A percentile compares a stretch with the other conserved stretches of the same genome.
phyloP scores from a whole-genome alignment of 257 asterid species.

The Striga asiatica region DNA sequence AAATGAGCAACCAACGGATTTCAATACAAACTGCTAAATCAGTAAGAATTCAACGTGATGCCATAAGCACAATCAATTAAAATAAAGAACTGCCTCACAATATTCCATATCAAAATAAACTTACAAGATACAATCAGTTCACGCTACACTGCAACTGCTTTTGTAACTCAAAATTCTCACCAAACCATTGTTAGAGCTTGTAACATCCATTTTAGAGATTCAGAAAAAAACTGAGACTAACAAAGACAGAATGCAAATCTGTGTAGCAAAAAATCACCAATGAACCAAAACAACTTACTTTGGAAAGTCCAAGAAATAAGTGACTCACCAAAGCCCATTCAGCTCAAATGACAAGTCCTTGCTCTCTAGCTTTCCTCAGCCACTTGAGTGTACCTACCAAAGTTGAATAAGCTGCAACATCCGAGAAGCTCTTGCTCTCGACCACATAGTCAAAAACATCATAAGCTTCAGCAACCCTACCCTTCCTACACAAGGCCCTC shows the following conservation, averaged over 20 bases:
- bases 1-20: too few relatives aligned
- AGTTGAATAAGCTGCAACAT: slow-evolving; percentile 69
- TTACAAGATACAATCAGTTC: too few relatives aligned
- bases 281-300: slow-evolving; percentile 3
- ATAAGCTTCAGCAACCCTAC: slow-evolving; percentile 79
- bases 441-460: slow-evolving; percentile 83
- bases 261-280: background rate
- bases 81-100: too few relatives aligned
- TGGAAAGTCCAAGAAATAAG: background rate
- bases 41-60: too few relatives aligned
- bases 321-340: slow-evolving; percentile 18
- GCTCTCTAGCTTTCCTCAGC: slow-evolving; percentile 77
- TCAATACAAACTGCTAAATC: too few relatives aligned
- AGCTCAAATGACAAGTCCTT: slow-evolving; percentile 48
- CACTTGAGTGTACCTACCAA: slow-evolving; percentile 74
- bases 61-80: too few relatives aligned
- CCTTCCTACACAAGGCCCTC: slow-evolving; percentile 65
- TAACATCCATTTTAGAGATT: background rate
- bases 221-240: background rate
- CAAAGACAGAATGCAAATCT: background rate
- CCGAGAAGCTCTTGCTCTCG: slow-evolving; percentile 82
- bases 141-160: background rate
- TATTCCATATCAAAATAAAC: too few relatives aligned
- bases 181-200: background rate
- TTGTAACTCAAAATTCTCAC: background rate